Conservation (phyloP, 2,329 filamentous ascomycete genomes). For the Geosmithia flava region DNA sequence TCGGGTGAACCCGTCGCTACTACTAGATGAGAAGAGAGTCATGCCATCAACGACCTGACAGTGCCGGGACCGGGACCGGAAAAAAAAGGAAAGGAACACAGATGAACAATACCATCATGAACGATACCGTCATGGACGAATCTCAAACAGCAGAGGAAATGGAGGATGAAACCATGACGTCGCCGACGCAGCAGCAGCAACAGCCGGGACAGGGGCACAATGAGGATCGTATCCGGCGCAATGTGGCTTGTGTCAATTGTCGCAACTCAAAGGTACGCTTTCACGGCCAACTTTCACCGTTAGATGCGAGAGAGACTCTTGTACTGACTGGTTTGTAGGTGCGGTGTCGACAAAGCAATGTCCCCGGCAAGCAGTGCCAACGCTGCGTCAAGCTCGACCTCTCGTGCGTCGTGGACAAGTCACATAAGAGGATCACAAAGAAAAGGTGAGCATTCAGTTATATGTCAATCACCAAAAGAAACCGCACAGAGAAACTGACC, state of each 20-base stretch:
- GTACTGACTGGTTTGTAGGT: conserved; percentile 18
- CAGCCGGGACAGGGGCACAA: background rate
- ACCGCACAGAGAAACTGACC: background rate
- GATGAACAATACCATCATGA: background rate
- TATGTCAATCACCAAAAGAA: background rate
- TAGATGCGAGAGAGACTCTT: too few relatives aligned
- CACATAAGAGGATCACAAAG: conserved; percentile 31
- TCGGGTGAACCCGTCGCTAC: too few relatives aligned
- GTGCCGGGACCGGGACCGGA: background rate
- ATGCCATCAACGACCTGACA: background rate
- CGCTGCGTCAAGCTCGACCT: conserved; percentile 30
- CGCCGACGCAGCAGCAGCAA: background rate
- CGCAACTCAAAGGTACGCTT: conserved; percentile 25
- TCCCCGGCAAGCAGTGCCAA: conserved; percentile 26
- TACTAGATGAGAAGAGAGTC: background rate
- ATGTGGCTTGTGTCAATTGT: conserved; percentile 24
- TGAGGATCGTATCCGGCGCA: conserved; percentile 19
- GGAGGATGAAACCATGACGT: background rate
- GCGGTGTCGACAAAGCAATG: conserved; percentile 27
- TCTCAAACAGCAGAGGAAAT: background rate
- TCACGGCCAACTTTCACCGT: too few relatives aligned
- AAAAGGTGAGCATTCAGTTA: conserved; percentile 19
- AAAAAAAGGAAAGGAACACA: background rate
- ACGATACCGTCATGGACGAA: background rate
- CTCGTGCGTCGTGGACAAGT: conserved; percentile 31